Base-by-base conservation (phyloP, 1,284 basidiomycete genomes). In the Mycena sp. region DNA sequence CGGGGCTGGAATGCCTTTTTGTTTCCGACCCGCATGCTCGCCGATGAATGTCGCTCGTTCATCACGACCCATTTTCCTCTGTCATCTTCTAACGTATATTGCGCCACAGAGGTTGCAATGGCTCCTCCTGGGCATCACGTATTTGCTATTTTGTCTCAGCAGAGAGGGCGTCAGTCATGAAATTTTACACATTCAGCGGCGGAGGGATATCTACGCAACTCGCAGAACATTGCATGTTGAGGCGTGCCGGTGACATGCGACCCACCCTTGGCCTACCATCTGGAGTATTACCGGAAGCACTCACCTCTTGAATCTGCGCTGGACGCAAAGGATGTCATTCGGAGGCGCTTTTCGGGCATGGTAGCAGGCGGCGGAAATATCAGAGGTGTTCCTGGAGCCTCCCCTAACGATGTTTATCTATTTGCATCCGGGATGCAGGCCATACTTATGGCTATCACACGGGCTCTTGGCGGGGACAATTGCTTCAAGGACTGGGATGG, bases 261-360 rank as follows among this genome's bases (percentile, higher is more conserved):
- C 35, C 62, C 23, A 55, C 58, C 19, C 53, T 64, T 29, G 32
- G 58, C 44, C 51, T 54, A 6, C 58, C 54, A 99, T 37, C 96
- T 98, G 74, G 96, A 99, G 77, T 89, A 96, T 28, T 99, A 98
- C 70, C 96, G 95, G 0, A 88, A 96, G 12, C 98, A 98, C 73
- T 80, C 98, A 28, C 94, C 96, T 4, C 76, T 92, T 9, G 11
- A 25, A 5, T 63, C 61, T 7, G 58, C 48, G 1, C 43, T 32
- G 10, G 63, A 54, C 6, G 65, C 65, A 5, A 67, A 67, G 45
- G 30, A 46, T 10, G 54, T 40, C 17, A 45, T 67, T 17, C 62
- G 65, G 10, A 44, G 29, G n/a, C 62, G 65, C 17, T 52, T 64
- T 37, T 50, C 59, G 6, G 62, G 65, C 32, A 41, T 61, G 7